A percentile compares a stretch with the other conserved stretches of the same genome.
These are phyloP conservation scores for Schwanniomyces pseudopolymorphus DNA, from an alignment of 805 yeast genomes.

Conservation along the genomic window DNA sequence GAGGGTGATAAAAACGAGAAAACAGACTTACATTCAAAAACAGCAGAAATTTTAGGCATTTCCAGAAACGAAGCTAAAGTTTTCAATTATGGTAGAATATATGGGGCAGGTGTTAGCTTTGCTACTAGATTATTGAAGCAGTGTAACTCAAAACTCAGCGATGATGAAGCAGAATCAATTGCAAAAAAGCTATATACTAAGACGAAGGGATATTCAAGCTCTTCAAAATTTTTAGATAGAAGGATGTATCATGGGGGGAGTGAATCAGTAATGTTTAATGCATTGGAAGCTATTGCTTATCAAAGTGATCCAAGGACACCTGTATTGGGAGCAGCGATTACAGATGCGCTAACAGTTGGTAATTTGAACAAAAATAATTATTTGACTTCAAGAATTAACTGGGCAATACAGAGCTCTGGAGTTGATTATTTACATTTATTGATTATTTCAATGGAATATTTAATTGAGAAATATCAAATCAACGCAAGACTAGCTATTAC, in stretches of 20 bases:
- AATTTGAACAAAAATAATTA: slow-evolving; percentile 66
- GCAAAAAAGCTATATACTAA: slow-evolving; percentile 71
- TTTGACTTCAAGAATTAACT: slow-evolving; percentile 87
- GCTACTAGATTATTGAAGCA: slow-evolving; percentile 82
- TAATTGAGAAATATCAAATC: slow-evolving; percentile 60
- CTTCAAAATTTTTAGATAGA: slow-evolving; percentile 23
- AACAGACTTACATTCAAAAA: slow-evolving; percentile 92
- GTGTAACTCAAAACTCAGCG: slow-evolving; percentile 71
- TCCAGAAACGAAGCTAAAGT: slow-evolving; percentile 90
- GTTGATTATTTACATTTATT: slow-evolving; percentile 91
- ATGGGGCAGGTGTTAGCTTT: slow-evolving; percentile 94
- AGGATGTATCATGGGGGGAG: slow-evolving; percentile 81
- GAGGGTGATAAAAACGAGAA: slow-evolving; percentile 92
- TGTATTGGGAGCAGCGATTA: slow-evolving; percentile 88
- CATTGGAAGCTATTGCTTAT: slow-evolving; percentile 82
- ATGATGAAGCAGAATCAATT: slow-evolving; percentile 59
- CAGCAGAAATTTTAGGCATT: slow-evolving; percentile 87
- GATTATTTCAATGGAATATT: slow-evolving; percentile 83
- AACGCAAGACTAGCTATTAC: slow-evolving; percentile 81
- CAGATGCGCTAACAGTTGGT: slow-evolving; percentile 69
- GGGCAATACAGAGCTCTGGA: slow-evolving; percentile 98
- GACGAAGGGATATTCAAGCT: slow-evolving; percentile 68
- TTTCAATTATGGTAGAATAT: slow-evolving; percentile 94
- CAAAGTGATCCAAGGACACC: slow-evolving; percentile 84
- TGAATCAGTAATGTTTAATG: slow-evolving; percentile 88